Conservation (phyloP, 176 grass and related monocot species). For the Cenchrus purpureus region DNA sequence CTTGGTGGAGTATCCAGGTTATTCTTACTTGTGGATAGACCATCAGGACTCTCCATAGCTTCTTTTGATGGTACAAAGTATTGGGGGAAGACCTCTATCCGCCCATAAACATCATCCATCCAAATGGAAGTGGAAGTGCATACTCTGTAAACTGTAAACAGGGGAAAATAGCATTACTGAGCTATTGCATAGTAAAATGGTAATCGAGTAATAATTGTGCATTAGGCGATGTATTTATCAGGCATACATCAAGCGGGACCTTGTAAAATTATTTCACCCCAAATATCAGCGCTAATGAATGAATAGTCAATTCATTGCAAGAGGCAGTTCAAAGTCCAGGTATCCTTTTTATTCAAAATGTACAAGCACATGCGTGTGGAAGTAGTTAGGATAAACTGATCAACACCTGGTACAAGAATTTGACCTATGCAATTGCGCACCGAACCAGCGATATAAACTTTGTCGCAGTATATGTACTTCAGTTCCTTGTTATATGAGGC, state of each 20-base stretch:
- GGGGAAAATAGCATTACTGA: not conserved
- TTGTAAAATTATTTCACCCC: not conserved
- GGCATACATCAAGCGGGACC: not conserved
- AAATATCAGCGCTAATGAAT: not conserved
- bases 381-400: not conserved
- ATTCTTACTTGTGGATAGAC: slow-evolving; percentile 55
- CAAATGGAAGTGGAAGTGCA: slow-evolving; percentile 39
- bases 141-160: slow-evolving; percentile 49
- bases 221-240: not conserved
- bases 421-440: not conserved
- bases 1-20: slow-evolving; percentile 56
- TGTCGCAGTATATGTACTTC: not conserved
- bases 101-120: slow-evolving; percentile 92
- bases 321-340: not conserved
- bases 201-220: not conserved
- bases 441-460: not conserved
- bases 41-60: slow-evolving; percentile 46
- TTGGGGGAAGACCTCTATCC: slow-evolving; percentile 79
- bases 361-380: not conserved
- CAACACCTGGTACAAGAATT: not conserved
- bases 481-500: not conserved
- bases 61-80: slow-evolving; percentile 64
- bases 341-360: not conserved
- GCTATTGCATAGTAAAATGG: not conserved
- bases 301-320: not conserved